phyloP scores from a whole-genome alignment of 2,329 filamentous ascomycete genomes.

The Stagonosporopsis chrysanthemi region DNA sequence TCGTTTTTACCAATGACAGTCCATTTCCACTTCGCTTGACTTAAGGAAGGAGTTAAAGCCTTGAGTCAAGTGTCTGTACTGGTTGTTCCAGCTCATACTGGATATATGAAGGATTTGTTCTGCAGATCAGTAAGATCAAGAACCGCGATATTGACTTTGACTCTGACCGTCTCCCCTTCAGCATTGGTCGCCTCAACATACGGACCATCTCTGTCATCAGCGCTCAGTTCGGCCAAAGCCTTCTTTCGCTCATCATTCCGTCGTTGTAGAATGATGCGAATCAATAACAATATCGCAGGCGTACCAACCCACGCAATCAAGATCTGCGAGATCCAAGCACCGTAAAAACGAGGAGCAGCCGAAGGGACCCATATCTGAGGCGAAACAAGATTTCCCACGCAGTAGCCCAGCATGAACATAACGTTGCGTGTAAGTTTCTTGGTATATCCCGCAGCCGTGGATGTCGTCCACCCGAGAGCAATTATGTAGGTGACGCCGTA shows the following conservation, averaged over 20 bases:
- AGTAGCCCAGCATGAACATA: constrained; percentile 5
- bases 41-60: too few relatives aligned
- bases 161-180: neutral
- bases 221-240: neutral
- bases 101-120: constrained; percentile 5
- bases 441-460: constrained; percentile 3
- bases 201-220: neutral
- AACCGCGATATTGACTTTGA: constrained; percentile 3
- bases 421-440: constrained; percentile 5
- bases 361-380: constrained; percentile 5
- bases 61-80: too few relatives aligned
- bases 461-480: constrained; percentile 3
- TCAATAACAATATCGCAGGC: neutral
- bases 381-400: constrained; percentile 5
- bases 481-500: neutral
- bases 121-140: constrained; percentile 6
- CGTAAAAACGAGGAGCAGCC: neutral
- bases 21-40: too few relatives aligned
- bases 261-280: neutral
- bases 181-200: neutral
- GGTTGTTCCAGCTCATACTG: neutral
- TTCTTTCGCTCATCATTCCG: neutral
- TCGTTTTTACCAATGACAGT: too few relatives aligned
- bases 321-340: constrained; percentile 2
- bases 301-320: constrained; percentile 3